Evolutionary conservation across 2,329 filamentous ascomycete genomes (phyloP), one percentile per base, ranked within the genome.

Genomic region (Penicillium sp.): DNA sequence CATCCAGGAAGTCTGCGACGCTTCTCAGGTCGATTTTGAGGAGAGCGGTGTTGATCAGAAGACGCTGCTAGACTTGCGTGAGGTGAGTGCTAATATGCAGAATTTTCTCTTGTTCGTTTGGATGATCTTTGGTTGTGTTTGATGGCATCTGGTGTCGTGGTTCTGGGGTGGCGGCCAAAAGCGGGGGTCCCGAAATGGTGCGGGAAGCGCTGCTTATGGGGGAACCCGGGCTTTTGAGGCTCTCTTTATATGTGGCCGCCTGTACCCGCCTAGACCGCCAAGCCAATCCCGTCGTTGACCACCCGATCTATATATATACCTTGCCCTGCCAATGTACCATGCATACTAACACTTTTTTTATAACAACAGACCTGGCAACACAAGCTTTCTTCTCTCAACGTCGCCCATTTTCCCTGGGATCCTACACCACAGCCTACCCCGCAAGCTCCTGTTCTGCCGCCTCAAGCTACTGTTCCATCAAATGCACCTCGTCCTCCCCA

Each of bases 401-500:
- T 98, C 60, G 95, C 95, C 58, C 81, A 85, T 56, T 97, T 98
- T 73, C 93, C 95, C 11, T 99, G 95, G 95, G 95, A 99, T 72
- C 93, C 95, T 44, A 88, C 90, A 71, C 88, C 66, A 10, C 87
- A 90, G 52, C 83, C 85, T 51, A 73, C 72, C 61, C 78, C 65
- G 67, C 71, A 74, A 55, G 52, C 56, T 47, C 67, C 71, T 41
- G 71, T 75, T n/a, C 73, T 74, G 44, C 70, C 71, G 49, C 73
- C 75, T 21, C 66, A 73, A 39, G 64, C 71, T 39, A 76, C 75
- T 26, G 74, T 78, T 21, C 74, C 74, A 21, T 79, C 77, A 9
- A 81, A 81, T 60, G 77, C 75, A 45, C 75, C 75, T 54, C 67
- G 73, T 46, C 72, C 70, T n/a, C 68, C 69, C 31, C 64, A 64